A percentile compares a stretch with the other conserved stretches of the same genome.
phyloP scores from a whole-genome alignment of 257 asterid genomes.

The Nemophila menziesii region DNA sequence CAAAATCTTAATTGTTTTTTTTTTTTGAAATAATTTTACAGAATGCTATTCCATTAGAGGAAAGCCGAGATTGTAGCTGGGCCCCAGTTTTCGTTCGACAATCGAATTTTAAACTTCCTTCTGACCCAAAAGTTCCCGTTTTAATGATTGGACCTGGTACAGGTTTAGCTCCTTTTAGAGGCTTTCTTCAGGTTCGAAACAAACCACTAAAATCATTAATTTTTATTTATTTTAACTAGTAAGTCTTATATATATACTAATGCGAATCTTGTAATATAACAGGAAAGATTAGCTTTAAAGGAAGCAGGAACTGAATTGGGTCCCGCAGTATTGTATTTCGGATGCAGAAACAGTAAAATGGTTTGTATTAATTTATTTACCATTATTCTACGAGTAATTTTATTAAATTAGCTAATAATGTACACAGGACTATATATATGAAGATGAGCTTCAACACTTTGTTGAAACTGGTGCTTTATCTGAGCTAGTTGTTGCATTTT shows the following conservation, averaged over 20 bases:
- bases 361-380: constrained; percentile 26
- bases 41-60: constrained; percentile 75
- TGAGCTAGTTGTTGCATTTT: constrained; percentile 86
- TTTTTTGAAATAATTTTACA: constrained; percentile 27
- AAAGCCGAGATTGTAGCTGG: constrained; percentile 57
- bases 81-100: constrained; percentile 79
- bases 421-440: constrained; percentile 89
- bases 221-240: neutral
- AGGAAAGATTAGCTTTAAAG: constrained; percentile 94
- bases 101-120: constrained; percentile 86
- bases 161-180: constrained; percentile 96
- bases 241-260: constrained; percentile 1
- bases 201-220: neutral
- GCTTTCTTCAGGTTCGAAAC: constrained; percentile 84
- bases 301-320: constrained; percentile 86
- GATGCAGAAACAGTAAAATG: constrained; percentile 90
- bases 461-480: constrained; percentile 66
- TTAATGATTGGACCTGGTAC: constrained; percentile 99
- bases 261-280: constrained; percentile 14
- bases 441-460: constrained; percentile 65
- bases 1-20: too few relatives aligned
- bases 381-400: neutral
- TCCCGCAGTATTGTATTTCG: constrained; percentile 73
- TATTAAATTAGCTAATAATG: too few relatives aligned
- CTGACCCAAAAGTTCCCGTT: constrained; percentile 70